phyloP scores from a whole-genome alignment of 1,284 basidiomycete genomes.

The Sanghuangporus baumii region DNA sequence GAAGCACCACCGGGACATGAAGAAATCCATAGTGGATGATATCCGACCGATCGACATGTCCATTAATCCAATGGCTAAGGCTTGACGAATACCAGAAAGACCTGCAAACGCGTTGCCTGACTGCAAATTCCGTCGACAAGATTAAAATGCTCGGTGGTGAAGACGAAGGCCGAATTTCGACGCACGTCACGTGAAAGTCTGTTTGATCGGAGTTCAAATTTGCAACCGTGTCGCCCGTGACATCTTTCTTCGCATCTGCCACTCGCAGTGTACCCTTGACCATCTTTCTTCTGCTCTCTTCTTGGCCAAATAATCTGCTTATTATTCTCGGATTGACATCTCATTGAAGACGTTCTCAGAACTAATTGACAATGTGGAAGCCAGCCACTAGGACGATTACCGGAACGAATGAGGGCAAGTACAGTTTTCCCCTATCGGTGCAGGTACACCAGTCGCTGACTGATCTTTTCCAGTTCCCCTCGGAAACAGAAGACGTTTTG shows the following conservation, averaged over 20 bases:
- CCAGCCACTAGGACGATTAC: conserved; percentile 79
- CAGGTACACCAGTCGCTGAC: conserved; percentile 6
- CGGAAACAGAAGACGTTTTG: conserved; percentile 83
- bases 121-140: too few species aligned
- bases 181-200: not conserved
- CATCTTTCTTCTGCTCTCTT: not conserved
- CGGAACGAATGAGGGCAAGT: conserved; percentile 74
- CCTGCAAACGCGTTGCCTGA: too few species aligned
- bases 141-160: too few species aligned
- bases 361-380: conserved; percentile 64
- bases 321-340: not conserved
- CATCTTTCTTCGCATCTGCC: conserved; percentile 7
- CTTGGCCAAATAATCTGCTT: not conserved
- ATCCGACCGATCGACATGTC: too few species aligned
- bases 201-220: conserved; percentile 10
- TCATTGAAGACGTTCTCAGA: not conserved
- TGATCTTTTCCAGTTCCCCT: conserved; percentile 50
- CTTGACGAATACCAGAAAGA: too few species aligned
- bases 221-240: not conserved
- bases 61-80: too few species aligned
- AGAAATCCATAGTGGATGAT: too few species aligned
- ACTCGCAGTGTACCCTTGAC: conserved; percentile 4
- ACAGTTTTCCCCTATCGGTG: conserved; percentile 5
- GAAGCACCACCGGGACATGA: too few species aligned
- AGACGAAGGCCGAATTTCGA: not conserved